phyloP scores from a whole-genome alignment of 306 rosid species.

The Cicer judaicum region DNA sequence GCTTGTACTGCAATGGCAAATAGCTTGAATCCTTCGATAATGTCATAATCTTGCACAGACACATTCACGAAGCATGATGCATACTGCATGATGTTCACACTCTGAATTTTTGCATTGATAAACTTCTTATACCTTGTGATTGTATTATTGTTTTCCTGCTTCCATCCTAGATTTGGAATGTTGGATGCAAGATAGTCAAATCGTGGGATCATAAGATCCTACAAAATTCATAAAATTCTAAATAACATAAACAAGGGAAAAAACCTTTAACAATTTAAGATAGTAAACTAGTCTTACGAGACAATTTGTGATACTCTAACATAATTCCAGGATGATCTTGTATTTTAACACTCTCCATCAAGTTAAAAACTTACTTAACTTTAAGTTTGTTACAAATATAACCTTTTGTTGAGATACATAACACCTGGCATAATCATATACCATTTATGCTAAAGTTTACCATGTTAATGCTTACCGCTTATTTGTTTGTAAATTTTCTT shows the following conservation, averaged over 20 bases:
- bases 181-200: not conserved
- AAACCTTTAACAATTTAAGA: not conserved
- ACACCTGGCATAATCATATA: not conserved
- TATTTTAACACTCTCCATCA: not conserved
- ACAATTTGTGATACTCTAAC: not conserved
- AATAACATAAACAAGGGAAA: too few species aligned
- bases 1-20: conserved; percentile 11
- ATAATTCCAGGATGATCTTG: not conserved
- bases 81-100: not conserved
- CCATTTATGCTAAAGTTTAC: not conserved
- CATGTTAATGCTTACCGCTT: not conserved
- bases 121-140: not conserved
- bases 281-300: not conserved
- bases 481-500: conserved; percentile 15
- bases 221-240: too few species aligned
- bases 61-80: not conserved
- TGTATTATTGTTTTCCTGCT: conserved; percentile 3
- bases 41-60: not conserved
- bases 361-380: not conserved
- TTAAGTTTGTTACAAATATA: not conserved
- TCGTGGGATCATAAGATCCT: too few species aligned
- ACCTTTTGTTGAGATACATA: not conserved
- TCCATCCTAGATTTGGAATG: not conserved
- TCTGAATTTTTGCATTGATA: not conserved
- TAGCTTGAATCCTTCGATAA: conserved; percentile 1